Percentiles rank a stretch among this genome's conserved stretches.
These are phyloP conservation scores for Adansonia rubrostipa DNA, from an alignment of 441 rosid genomes.

Conservation along the genomic window DNA sequence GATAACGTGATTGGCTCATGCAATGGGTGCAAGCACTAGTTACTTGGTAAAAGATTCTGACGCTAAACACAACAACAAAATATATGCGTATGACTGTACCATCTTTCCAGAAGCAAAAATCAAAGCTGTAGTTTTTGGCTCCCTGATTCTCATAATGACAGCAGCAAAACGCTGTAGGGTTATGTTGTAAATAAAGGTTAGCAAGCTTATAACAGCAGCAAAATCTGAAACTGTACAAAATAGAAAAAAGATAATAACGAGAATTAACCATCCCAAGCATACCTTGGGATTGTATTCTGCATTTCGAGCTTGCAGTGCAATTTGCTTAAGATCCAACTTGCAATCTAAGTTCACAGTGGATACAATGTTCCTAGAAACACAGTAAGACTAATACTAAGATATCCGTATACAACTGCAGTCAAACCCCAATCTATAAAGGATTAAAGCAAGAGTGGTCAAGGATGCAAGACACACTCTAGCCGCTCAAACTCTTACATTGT, in stretches of 20 bases:
- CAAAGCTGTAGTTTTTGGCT: conserved; percentile 81
- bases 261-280: background rate
- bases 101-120: conserved; percentile 90
- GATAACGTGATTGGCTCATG: background rate
- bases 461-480: background rate
- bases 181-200: conserved; percentile 19
- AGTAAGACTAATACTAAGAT: conserved; percentile 4
- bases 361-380: conserved; percentile 80
- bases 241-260: background rate
- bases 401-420: background rate
- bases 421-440: background rate
- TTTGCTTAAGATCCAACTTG: conserved; percentile 90
- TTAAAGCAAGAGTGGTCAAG: background rate
- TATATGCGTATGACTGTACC: conserved; percentile 33
- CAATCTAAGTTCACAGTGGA: conserved; percentile 97
- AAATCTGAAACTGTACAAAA: background rate
- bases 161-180: conserved; percentile 83
- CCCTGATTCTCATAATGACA: conserved; percentile 85
- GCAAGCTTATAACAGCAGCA: background rate
- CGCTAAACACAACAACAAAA: background rate
- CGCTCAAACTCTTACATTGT: background rate
- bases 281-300: conserved; percentile 99
- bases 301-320: conserved; percentile 95
- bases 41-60: background rate
- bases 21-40: background rate